Evolutionary conservation across 1,284 basidiomycete genomes (phyloP), one percentile per base, ranked within the genome.

Genomic region (Uromyces viciae-fabae): DNA sequence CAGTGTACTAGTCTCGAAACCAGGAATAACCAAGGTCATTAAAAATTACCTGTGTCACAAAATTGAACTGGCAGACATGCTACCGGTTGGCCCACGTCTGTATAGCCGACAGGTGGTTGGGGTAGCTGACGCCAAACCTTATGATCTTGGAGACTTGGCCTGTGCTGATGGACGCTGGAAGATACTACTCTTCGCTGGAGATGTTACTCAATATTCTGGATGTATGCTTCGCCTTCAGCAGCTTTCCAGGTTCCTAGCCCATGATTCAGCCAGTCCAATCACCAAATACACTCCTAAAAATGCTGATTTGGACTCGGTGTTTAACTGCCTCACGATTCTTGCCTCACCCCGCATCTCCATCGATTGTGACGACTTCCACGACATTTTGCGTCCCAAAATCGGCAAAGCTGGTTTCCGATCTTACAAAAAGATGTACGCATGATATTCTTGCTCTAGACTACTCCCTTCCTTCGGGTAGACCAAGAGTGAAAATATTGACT

Each of bases 131-230:
- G 79, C 79, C 17, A 81, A 73, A 40, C 71, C 79, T 31, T 75
- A 81, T 42, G 60, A 75, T 33, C n/a, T 69, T 7, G 79, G 56
- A 14, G 79, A 81, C 75, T 69, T 81, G 38, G 79, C 72, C 40
- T 64, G 68, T 22, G 79, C 79, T 40, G 79, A 81, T 64, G 79
- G 79, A 49, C 56, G 71, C 25, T 81, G 79, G 79, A 74, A 56
- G 19, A 7, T 85, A 14, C 75, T 85, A 33, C 56, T 85, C 38
- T 85, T 85, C 60, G 81, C 84, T 0, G 85, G 85, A 15, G 83
- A 85, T 52, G 81, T 85, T 33, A 64, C 46, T 36, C 60, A 75
- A 46, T 66, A 81, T 38, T 75, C 79, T 22, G 60, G 38, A 1
- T 81, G 79, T 46, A 74, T 58, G 46, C 58, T 64, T 15, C 58